Evolutionary conservation across 1,284 basidiomycete species (phyloP).

Genomic region (Marasmius oreades): DNA sequence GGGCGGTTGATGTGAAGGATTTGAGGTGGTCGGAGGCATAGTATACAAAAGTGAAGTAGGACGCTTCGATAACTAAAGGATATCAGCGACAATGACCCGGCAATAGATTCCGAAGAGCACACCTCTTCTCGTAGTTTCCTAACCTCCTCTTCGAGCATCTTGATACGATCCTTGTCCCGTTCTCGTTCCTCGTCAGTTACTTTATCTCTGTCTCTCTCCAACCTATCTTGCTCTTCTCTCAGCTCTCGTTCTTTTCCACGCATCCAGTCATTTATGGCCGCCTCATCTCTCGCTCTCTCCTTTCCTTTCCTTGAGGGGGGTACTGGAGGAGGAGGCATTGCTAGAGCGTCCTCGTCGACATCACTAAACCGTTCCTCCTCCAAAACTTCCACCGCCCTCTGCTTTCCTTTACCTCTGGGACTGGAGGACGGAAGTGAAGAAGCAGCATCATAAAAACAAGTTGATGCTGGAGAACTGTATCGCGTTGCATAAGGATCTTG

Average conservation of each 20-base stretch:
- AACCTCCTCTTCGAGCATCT: conserved; percentile 65
- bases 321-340: conserved; percentile 14
- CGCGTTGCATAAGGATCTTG: not conserved
- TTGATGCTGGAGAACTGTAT: not conserved
- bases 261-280: conserved; percentile 43
- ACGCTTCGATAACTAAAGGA: conserved; percentile 46
- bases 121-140: conserved; percentile 61
- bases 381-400: conserved; percentile 9
- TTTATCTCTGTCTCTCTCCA: conserved; percentile 27
- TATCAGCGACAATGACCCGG: conserved; percentile 1
- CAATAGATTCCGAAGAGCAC: conserved; percentile 4
- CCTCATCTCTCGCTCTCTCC: conserved; percentile 52
- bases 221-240: conserved; percentile 39
- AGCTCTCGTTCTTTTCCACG: conserved; percentile 60
- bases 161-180: conserved; percentile 61
- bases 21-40: conserved; percentile 11
- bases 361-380: conserved; percentile 6
- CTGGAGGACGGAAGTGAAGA: conserved; percentile 8
- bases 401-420: conserved; percentile 11
- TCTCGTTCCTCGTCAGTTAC: conserved; percentile 16
- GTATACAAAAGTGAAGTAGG: conserved; percentile 15
- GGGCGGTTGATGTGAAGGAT: conserved; percentile 37
- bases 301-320: conserved; percentile 29
- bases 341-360: conserved; percentile 2
- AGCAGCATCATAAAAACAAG: not conserved